Evolutionary conservation across 805 yeast genomes (phyloP).

Genomic region (Brettanomyces anomalus): DNA sequence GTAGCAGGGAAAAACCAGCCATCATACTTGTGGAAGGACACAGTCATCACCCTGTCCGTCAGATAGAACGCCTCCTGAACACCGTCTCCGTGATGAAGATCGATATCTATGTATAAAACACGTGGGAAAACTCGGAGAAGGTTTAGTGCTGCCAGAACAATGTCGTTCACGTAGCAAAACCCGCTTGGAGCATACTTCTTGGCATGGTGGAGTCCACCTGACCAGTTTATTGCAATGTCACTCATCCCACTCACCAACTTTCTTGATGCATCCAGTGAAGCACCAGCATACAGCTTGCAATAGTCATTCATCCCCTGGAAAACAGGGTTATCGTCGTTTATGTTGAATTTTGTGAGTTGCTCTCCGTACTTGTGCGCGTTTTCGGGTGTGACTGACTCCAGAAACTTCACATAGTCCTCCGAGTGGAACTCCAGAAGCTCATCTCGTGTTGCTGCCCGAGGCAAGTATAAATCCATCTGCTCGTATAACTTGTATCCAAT

Average conservation of each 20-base stretch:
- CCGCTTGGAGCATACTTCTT: constrained; percentile 92
- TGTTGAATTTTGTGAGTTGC: constrained; percentile 63
- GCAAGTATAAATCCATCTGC: constrained; percentile 81
- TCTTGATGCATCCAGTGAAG: constrained; percentile 87
- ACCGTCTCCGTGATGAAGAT: constrained; percentile 96
- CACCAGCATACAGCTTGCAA: constrained; percentile 84
- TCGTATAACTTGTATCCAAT: constrained; percentile 78
- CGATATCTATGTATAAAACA: constrained; percentile 88
- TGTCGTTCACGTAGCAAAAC: constrained; percentile 91
- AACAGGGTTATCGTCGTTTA: constrained; percentile 91
- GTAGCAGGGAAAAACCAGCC: constrained; percentile 98
- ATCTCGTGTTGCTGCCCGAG: constrained; percentile 72
- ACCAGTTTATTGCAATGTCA: constrained; percentile 93
- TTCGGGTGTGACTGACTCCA: constrained; percentile 71
- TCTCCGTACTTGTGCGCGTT: constrained; percentile 49
- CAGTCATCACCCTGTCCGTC: constrained; percentile 94
- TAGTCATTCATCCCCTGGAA: constrained; percentile 93
- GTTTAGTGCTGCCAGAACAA: constrained; percentile 80
- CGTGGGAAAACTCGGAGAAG: constrained; percentile 83
- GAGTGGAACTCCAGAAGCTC: constrained; percentile 80
- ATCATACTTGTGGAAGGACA: constrained; percentile 85
- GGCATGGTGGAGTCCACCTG: constrained; percentile 96
- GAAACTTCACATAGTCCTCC: constrained; percentile 74
- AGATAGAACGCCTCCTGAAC: constrained; percentile 95
- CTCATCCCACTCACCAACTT: constrained; percentile 78